These are phyloP conservation scores for Maudiozyma bulderi DNA, from an alignment of 805 yeast species.

Conservation along the genomic window DNA sequence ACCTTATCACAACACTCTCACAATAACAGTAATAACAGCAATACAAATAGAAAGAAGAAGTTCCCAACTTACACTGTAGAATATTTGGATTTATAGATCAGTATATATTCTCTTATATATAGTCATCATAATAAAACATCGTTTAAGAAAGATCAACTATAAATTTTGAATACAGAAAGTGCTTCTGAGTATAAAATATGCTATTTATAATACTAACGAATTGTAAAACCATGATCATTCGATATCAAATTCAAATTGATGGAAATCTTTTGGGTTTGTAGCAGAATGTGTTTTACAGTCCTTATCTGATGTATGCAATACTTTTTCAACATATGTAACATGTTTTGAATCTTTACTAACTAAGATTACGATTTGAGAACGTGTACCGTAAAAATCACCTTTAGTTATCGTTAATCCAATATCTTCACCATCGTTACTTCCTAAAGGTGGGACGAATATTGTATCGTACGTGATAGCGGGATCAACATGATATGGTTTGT, in stretches of 20 bases:
- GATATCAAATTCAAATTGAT: slow-evolving; percentile 20
- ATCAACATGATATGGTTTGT: slow-evolving; percentile 16
- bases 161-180: no score
- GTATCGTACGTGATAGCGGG: slow-evolving; percentile 42
- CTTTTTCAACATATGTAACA: slow-evolving; percentile 53
- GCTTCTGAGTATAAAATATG: no score
- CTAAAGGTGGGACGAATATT: slow-evolving; percentile 65
- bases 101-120: neutral
- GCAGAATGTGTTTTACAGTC: slow-evolving; percentile 14
- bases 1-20: slow-evolving; percentile 3
- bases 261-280: slow-evolving; percentile 16
- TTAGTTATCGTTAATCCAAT: slow-evolving; percentile 24
- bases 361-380: slow-evolving; percentile 74
- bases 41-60: neutral
- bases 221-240: neutral
- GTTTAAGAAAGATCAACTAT: neutral
- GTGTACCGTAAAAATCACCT: slow-evolving; percentile 69
- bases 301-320: slow-evolving; percentile 43
- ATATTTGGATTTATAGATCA: slow-evolving; percentile 16
- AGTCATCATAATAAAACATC: neutral
- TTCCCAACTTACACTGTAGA: slow-evolving; percentile 25
- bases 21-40: slow-evolving; percentile 1
- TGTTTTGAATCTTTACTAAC: slow-evolving; percentile 39
- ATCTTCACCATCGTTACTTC: slow-evolving; percentile 24
- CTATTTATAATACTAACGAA: no score